Conservation (phyloP, 1,284 basidiomycete species). For the Phylloboletellus chloephorus region DNA sequence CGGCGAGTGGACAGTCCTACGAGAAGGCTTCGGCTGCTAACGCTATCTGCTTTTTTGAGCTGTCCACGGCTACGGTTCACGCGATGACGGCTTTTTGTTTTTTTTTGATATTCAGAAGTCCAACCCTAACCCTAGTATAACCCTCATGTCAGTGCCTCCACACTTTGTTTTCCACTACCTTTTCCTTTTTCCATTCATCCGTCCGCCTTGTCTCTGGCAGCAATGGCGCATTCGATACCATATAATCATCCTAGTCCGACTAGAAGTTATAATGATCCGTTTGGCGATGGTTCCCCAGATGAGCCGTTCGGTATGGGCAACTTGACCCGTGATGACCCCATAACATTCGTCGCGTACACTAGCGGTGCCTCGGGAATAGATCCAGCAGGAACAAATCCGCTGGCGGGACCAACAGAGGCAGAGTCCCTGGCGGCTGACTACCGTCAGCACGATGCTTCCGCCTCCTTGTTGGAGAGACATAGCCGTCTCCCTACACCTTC, state of each 20-base stretch:
- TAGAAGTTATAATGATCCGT: slow-evolving; percentile 21
- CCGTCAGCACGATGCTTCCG: slow-evolving; percentile 16
- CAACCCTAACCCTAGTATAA: too few relatives aligned
- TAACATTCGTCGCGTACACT: slow-evolving; percentile 20
- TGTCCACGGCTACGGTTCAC: too few relatives aligned
- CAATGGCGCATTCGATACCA: slow-evolving; percentile 22
- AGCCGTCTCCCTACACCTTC: slow-evolving; percentile 17
- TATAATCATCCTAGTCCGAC: slow-evolving; percentile 10
- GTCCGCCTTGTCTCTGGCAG: slow-evolving; percentile 18
- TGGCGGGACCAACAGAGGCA: slow-evolving; percentile 20
- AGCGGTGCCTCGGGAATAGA: slow-evolving; percentile 18
- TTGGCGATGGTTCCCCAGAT: slow-evolving; percentile 22
- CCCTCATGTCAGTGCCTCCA: too few relatives aligned
- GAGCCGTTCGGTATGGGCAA: slow-evolving; percentile 19
- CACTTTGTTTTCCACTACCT: too few relatives aligned
- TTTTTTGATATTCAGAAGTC: too few relatives aligned
- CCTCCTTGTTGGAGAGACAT: slow-evolving; percentile 9
- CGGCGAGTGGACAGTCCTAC: too few relatives aligned
- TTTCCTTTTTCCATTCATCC: slow-evolving; percentile 1
- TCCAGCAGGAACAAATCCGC: slow-evolving; percentile 3
- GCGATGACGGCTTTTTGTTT: too few relatives aligned
- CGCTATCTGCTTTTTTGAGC: too few relatives aligned
- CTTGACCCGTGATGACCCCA: slow-evolving; percentile 17
- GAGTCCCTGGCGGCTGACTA: slow-evolving; percentile 28
- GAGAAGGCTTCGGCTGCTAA: too few relatives aligned